These are phyloP conservation scores for Rosa lucieae DNA, from an alignment of 306 rosid species.

Conservation along the genomic window DNA sequence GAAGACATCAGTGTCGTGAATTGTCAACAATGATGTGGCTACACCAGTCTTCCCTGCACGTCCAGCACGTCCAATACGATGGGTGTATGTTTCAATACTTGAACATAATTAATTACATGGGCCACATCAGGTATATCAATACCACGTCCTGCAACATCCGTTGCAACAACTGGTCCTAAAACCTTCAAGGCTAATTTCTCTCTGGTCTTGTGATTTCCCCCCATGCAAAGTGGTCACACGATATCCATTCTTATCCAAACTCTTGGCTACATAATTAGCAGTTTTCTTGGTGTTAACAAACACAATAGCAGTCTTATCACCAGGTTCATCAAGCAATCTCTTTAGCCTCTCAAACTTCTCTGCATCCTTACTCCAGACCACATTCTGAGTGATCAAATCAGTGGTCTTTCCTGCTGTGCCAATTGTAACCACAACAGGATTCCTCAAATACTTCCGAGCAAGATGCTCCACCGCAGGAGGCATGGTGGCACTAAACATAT, in stretches of 20 bases:
- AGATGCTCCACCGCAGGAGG: constrained; percentile 90
- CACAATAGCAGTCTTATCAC: constrained; percentile 57
- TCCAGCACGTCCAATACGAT: constrained; percentile 87
- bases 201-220: constrained; percentile 91
- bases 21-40: constrained; percentile 79
- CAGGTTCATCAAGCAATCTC: constrained; percentile 51
- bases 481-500: constrained; percentile 96
- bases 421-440: constrained; percentile 88
- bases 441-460: constrained; percentile 79
- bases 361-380: constrained; percentile 52
- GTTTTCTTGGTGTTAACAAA: constrained; percentile 59
- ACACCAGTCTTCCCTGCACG: constrained; percentile 93
- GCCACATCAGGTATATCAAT: constrained; percentile 97
- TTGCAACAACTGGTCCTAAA: constrained; percentile 90
- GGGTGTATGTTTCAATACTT: constrained; percentile 87
- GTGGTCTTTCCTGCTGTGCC: constrained; percentile 91
- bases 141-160: constrained; percentile 96
- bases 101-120: constrained; percentile 76
- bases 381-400: constrained; percentile 78
- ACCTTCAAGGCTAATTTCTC: constrained; percentile 88
- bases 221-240: constrained; percentile 88
- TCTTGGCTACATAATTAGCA: constrained; percentile 49
- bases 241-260: constrained; percentile 56
- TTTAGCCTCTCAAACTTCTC: constrained; percentile 45
- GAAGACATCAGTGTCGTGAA: constrained; percentile 74